Percentiles rank a stretch among this genome's conserved stretches.
These are phyloP conservation scores for Falciphora oryzae DNA, from an alignment of 2,329 filamentous ascomycete species.

Conservation along the genomic window DNA sequence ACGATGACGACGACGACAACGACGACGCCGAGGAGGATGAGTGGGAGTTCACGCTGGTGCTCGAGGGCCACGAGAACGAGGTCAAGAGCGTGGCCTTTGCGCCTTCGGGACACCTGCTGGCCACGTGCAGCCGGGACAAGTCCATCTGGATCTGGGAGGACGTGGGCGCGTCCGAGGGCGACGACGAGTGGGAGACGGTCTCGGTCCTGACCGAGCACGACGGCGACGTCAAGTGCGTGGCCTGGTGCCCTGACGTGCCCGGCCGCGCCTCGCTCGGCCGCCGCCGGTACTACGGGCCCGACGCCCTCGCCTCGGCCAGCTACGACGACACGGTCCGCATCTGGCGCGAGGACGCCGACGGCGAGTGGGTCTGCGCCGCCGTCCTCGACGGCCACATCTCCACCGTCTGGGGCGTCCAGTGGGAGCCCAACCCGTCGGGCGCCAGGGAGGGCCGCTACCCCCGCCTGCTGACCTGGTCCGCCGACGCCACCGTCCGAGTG, in stretches of 20 bases:
- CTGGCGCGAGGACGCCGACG: conserved; percentile 83
- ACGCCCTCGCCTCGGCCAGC: conserved; percentile 81
- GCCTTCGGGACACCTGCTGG: conserved; percentile 70
- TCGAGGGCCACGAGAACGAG: conserved; percentile 94
- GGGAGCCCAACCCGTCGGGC: conserved; percentile 42
- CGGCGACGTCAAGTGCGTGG: conserved; percentile 89
- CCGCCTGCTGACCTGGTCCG: conserved; percentile 75
- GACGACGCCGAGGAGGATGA: conserved; percentile 45
- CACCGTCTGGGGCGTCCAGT: conserved; percentile 88
- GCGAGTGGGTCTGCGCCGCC: conserved; percentile 86
- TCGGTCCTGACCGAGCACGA: conserved; percentile 93
- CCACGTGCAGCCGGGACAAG: conserved; percentile 89
- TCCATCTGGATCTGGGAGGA: conserved; percentile 99
- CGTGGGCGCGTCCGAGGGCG: conserved; percentile 62
- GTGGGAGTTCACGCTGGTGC: conserved; percentile 86
- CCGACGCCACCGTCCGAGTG: conserved; percentile 72
- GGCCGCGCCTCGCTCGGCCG: conserved; percentile 34
- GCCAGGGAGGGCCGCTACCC: conserved; percentile 36
- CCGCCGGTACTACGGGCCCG: conserved; percentile 40
- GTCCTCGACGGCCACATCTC: conserved; percentile 73
- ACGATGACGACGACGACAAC: conserved; percentile 20
- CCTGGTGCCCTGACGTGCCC: conserved; percentile 74
- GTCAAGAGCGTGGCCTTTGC: conserved; percentile 76
- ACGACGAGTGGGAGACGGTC: conserved; percentile 95
- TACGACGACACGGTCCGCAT: conserved; percentile 90